Evolutionary conservation across 2,329 filamentous ascomycete genomes (phyloP).

Genomic region (Sarocladium strictum): DNA sequence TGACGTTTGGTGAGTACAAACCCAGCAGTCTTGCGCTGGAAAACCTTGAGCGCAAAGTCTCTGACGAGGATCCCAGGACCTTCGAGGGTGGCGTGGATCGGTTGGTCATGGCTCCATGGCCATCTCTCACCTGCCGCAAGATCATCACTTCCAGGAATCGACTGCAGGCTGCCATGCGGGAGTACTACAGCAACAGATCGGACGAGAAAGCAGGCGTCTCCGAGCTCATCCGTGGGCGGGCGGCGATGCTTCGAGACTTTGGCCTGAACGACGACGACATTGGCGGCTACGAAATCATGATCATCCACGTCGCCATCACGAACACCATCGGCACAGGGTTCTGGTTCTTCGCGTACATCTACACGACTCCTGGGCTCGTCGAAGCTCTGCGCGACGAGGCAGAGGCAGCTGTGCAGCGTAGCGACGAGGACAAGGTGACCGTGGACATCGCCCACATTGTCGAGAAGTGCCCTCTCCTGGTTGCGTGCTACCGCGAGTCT

Average conservation of each 20-base stretch:
- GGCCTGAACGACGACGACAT: slow-evolving; percentile 23
- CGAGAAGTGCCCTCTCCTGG: slow-evolving; percentile 32
- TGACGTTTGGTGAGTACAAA: slow-evolving; percentile 30
- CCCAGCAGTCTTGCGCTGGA: too few relatives aligned
- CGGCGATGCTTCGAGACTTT: slow-evolving; percentile 19
- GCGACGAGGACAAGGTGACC: slow-evolving; percentile 11
- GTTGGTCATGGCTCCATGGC: slow-evolving; percentile 23
- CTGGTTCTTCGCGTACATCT: slow-evolving; percentile 28
- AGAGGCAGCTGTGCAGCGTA: slow-evolving; percentile 12
- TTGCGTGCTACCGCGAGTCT: slow-evolving; percentile 37
- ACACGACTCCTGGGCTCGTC: slow-evolving; percentile 20
- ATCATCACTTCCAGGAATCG: slow-evolving; percentile 17
- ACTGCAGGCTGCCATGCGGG: slow-evolving; percentile 18
- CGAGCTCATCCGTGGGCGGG: slow-evolving; percentile 21
- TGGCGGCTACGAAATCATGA: slow-evolving; percentile 23
- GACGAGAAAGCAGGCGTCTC: slow-evolving; percentile 23
- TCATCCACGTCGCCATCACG: slow-evolving; percentile 23
- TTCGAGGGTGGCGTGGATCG: slow-evolving; percentile 22
- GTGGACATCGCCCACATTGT: slow-evolving; percentile 31
- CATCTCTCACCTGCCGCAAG: slow-evolving; percentile 17
- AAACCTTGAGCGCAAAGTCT: too few relatives aligned
- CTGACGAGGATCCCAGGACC: slow-evolving; percentile 15
- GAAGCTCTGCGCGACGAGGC: slow-evolving; percentile 25
- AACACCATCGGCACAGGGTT: slow-evolving; percentile 32
- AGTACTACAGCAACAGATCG: slow-evolving; percentile 23